Evolutionary conservation across 306 rosid genomes (phyloP), one percentile per base, ranked within the genome.

Genomic region (Delonix regia): DNA sequence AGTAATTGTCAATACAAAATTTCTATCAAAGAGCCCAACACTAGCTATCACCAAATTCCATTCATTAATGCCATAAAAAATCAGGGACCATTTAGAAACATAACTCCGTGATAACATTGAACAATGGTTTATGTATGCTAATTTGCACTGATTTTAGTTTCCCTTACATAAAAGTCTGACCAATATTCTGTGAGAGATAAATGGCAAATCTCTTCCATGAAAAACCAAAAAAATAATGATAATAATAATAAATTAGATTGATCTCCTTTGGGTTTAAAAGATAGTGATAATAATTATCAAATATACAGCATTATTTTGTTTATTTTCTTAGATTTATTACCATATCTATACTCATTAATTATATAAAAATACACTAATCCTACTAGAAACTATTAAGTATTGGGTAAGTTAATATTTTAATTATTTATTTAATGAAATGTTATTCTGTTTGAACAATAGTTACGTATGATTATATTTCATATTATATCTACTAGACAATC

Each of bases 1-100:
- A 24, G 21, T 19, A 21, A 24, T n/a, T 38, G 55, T 57, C 78
- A 64, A 14, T 55, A 33, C 68, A 75, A 18, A 48, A 52, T 39
- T 65, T 61, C 66, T 28, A 6, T 53, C 72, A 67, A 67, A 52
- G 9, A 68, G 74, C 64, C 59, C 53, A 71, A 16, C 53, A 57
- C 34, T 52, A 63, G 74, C 44, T 24, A 69, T 70, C 65, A 36
- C 65, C 84, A 56, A 71, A 56, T 56, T 69, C 68, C 44, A 55
- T 41, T 57, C 79, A 36, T 64, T 59, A 75, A 64, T 66, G 71
- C 64, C 44, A 61, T 19, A 48, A 42, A n/a, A 57, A 22, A 28
- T 16, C 53, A 64, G 84, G 87, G 78, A 22, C 45, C 66, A 70
- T 60, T 70, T 27, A 76, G 75, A 56, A 34, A 77, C 42, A n/a